These are phyloP conservation scores for Nitzschia inconspicua DNA, from an alignment of 108 stramenopile genomes.

Conservation along the genomic window DNA sequence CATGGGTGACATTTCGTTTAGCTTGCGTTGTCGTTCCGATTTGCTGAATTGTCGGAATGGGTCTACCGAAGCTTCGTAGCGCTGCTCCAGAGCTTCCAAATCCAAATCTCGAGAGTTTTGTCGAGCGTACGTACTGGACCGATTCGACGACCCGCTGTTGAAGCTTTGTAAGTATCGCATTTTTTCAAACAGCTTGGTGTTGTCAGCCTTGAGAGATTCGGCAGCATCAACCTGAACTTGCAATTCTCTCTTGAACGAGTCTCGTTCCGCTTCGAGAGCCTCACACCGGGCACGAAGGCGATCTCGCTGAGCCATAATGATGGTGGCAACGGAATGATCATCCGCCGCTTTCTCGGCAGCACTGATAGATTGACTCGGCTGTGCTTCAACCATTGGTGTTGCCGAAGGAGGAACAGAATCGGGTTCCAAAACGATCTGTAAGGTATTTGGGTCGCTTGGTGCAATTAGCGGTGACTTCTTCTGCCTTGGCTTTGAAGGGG, in stretches of 20 bases:
- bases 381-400: conserved; percentile 26
- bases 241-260: conserved; percentile 85
- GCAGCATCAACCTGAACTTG: conserved; percentile 71
- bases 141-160: conserved; percentile 23
- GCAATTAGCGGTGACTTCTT: conserved; percentile 13
- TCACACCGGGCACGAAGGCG: conserved; percentile 73
- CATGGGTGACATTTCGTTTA: conserved; percentile 86
- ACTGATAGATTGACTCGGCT: conserved; percentile 11
- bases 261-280: conserved; percentile 79
- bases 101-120: conserved; percentile 71
- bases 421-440: conserved; percentile 71
- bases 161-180: conserved; percentile 83
- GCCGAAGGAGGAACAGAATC: conserved; percentile 36
- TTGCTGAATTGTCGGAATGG: conserved; percentile 86
- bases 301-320: conserved; percentile 89
- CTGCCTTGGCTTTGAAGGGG: conserved; percentile 12
- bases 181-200: conserved; percentile 89
- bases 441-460: conserved; percentile 41
- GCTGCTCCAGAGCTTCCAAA: conserved; percentile 82
- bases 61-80: conserved; percentile 88
- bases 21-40: conserved; percentile 79
- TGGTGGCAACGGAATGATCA: conserved; percentile 88
- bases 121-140: conserved; percentile 16
- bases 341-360: conserved; percentile 64
- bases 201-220: conserved; percentile 80